Evolutionary conservation across 2,329 filamentous ascomycete species (phyloP).

Genomic region (Clarireedia homoeocarpa): DNA sequence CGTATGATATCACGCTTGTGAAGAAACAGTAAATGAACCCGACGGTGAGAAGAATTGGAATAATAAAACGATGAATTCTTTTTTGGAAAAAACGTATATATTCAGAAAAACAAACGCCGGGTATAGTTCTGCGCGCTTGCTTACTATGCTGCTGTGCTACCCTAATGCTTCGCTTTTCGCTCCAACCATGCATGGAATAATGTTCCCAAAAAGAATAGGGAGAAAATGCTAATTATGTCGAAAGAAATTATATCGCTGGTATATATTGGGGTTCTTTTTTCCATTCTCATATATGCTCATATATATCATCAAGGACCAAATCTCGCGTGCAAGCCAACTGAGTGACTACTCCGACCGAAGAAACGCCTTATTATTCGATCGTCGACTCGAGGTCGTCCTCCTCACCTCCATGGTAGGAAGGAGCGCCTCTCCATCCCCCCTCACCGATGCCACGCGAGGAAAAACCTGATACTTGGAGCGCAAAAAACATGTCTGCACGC

Average conservation of each 20-base stretch:
- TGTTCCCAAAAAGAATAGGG: not conserved
- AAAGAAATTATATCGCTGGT: not conserved
- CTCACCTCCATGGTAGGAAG: constrained; percentile 28
- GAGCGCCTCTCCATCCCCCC: constrained; percentile 23
- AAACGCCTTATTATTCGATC: constrained; percentile 15
- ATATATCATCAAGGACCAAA: no score
- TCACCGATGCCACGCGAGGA: constrained; percentile 25
- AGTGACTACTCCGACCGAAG: constrained; percentile 20
- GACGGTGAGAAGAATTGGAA: not conserved
- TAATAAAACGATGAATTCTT: not conserved
- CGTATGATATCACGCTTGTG: not conserved
- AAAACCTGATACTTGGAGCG: constrained; percentile 21
- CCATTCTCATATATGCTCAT: no score
- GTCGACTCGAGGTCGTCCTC: constrained; percentile 15
- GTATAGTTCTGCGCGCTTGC: constrained; percentile 11
- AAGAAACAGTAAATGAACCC: not conserved
- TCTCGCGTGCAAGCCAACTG: no score
- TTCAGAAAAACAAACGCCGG: constrained; percentile 8
- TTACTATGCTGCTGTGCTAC: constrained; percentile 18
- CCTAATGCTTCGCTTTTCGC: constrained; percentile 3
- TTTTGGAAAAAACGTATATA: not conserved
- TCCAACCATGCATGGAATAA: not conserved
- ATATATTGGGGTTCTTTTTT: not conserved
- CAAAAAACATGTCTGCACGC: constrained; percentile 25
- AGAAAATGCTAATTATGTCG: not conserved